A percentile compares a stretch with the other conserved stretches of the same genome.
Conservation (phyloP, 495 filamentous ascomycete genomes). For the Acidomyces sp. region DNA sequence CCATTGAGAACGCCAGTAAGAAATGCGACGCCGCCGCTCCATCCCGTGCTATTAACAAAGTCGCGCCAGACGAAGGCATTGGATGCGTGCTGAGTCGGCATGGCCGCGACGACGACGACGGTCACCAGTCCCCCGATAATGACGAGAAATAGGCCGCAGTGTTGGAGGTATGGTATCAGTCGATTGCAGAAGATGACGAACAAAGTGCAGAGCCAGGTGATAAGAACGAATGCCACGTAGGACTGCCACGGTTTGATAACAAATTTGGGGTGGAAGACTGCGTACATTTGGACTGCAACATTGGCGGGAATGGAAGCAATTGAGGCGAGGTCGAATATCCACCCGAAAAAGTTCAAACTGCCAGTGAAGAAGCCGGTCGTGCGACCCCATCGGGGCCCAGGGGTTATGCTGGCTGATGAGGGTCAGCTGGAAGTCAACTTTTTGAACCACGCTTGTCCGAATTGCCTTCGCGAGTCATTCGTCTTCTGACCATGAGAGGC, state of each 20-base stretch:
- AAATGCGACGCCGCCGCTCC: slow-evolving; percentile 63
- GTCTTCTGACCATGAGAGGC: too few species aligned
- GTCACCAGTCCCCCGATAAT: slow-evolving; percentile 56
- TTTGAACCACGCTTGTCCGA: too few species aligned
- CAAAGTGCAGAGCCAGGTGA: slow-evolving; percentile 51
- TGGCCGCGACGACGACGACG: slow-evolving; percentile 59
- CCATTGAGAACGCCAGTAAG: slow-evolving; percentile 67
- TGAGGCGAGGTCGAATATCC: slow-evolving; percentile 55
- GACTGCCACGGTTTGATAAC: slow-evolving; percentile 56
- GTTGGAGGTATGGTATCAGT: slow-evolving; percentile 51
- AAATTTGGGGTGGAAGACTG: slow-evolving; percentile 52
- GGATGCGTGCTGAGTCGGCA: slow-evolving; percentile 52
- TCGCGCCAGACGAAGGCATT: slow-evolving; percentile 32
- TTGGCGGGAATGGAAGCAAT: slow-evolving; percentile 56
- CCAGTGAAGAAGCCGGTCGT: slow-evolving; percentile 65
- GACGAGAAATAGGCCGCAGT: slow-evolving; percentile 55
- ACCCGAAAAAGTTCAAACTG: slow-evolving; percentile 64
- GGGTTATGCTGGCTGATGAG: too few species aligned
- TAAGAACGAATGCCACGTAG: slow-evolving; percentile 54
- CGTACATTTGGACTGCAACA: slow-evolving; percentile 59
- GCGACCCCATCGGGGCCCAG: slow-evolving; percentile 54
- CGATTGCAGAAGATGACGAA: slow-evolving; percentile 59
- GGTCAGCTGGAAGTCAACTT: too few species aligned
- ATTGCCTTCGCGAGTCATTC: too few species aligned
- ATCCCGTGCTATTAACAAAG: slow-evolving; percentile 50